Evolutionary conservation across 2,329 filamentous ascomycete species (phyloP).

Genomic region (Talaromyces pinophilus): DNA sequence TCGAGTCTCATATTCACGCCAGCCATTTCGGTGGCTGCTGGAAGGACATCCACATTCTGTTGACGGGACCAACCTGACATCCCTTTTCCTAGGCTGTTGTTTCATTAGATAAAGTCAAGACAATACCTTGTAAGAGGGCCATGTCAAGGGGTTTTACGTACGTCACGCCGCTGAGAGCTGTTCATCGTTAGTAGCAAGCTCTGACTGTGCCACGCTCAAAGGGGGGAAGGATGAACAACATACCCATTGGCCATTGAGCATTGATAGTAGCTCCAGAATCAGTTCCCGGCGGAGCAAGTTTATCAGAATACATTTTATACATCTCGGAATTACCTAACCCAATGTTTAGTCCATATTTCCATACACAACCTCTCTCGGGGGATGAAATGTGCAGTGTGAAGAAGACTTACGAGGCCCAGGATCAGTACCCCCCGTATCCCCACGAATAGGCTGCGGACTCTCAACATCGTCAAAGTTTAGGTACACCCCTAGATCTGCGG

Average conservation of each 20-base stretch:
- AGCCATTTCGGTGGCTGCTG: slow-evolving; percentile 54
- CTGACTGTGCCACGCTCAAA: no score
- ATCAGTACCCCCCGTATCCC: slow-evolving; percentile 52
- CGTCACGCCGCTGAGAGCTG: slow-evolving; percentile 51
- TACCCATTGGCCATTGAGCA: slow-evolving; percentile 58
- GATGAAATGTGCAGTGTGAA: background rate
- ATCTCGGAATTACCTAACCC: slow-evolving; percentile 49
- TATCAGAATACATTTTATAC: slow-evolving; percentile 57
- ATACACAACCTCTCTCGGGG: background rate
- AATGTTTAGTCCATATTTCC: slow-evolving; percentile 15
- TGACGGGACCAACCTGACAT: slow-evolving; percentile 57
- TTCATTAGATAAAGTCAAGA: background rate
- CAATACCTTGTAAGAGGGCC: background rate
- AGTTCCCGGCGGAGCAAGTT: slow-evolving; percentile 56
- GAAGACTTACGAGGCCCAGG: slow-evolving; percentile 49
- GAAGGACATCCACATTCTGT: slow-evolving; percentile 56
- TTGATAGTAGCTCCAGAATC: slow-evolving; percentile 46
- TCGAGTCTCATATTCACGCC: slow-evolving; percentile 62
- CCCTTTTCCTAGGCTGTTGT: slow-evolving; percentile 43
- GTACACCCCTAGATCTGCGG: slow-evolving; percentile 53
- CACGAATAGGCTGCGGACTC: slow-evolving; percentile 59
- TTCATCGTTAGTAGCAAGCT: background rate
- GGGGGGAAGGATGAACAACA: slow-evolving; percentile 8
- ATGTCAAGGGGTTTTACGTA: slow-evolving; percentile 20
- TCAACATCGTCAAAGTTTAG: slow-evolving; percentile 57